Evolutionary conservation across 495 filamentous ascomycete species (phyloP).

Genomic region (Aspergillus nidulans): DNA sequence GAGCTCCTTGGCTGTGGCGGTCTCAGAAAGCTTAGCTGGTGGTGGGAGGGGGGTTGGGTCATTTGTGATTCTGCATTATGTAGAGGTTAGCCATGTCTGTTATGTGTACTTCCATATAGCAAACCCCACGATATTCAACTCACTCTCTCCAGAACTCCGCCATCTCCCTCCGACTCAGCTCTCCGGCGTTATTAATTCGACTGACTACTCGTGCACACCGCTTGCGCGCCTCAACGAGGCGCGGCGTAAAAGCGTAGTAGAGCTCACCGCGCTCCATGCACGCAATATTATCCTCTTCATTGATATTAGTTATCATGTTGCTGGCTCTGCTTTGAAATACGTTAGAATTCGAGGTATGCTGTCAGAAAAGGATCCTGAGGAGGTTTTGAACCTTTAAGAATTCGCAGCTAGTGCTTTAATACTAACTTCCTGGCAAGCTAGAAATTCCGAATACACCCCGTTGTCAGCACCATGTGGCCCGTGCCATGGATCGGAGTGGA

Average conservation of each 20-base stretch:
- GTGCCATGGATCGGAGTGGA: not conserved
- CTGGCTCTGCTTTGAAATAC: too few species aligned
- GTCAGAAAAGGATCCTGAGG: too few species aligned
- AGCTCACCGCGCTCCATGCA: slow-evolving; percentile 14
- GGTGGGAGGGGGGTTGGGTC: not conserved
- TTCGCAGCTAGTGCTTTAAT: too few species aligned
- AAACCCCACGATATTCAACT: not conserved
- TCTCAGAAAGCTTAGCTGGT: too few species aligned
- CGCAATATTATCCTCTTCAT: slow-evolving; percentile 10
- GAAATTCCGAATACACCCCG: not conserved
- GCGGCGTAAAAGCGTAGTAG: slow-evolving; percentile 11
- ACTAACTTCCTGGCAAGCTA: too few species aligned
- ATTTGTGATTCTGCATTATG: slow-evolving; percentile 8
- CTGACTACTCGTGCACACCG: slow-evolving; percentile 4
- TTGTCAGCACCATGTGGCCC: not conserved
- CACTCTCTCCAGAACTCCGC: slow-evolving; percentile 11
- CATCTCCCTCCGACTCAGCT: not conserved
- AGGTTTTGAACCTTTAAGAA: too few species aligned
- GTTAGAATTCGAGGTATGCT: too few species aligned
- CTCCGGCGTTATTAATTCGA: not conserved
- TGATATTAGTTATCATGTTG: not conserved
- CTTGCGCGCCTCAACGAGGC: slow-evolving; percentile 7
- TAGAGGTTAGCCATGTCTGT: not conserved
- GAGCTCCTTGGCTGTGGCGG: not conserved
- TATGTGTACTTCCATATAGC: not conserved